Evolutionary conservation across 305 asterid species (phyloP).

Genomic region (Fraxinus velutina): DNA sequence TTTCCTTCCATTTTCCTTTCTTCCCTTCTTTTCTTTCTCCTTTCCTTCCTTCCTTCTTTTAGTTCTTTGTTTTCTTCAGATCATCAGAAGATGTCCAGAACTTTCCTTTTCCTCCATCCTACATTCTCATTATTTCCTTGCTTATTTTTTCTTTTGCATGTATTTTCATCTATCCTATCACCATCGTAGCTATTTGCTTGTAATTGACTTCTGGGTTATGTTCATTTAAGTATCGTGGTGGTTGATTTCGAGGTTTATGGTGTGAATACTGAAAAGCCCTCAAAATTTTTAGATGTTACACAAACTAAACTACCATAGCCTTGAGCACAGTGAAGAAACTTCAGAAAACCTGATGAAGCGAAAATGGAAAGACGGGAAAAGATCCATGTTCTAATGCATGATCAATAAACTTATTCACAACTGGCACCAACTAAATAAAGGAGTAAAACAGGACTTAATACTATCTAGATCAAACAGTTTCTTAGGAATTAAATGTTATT

Average conservation of each 20-base stretch:
- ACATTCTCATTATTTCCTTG: background rate
- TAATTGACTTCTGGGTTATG: background rate
- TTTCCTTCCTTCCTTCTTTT: background rate
- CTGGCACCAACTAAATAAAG: conserved; percentile 2
- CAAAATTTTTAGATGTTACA: background rate
- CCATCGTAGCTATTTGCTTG: background rate
- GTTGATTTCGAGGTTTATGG: background rate
- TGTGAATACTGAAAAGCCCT: background rate
- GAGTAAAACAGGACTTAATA: conserved; percentile 1
- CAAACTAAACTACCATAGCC: conserved; percentile 4
- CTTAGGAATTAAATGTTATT: conserved; percentile 9
- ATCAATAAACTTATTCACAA: conserved; percentile 18
- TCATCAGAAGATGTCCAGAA: background rate
- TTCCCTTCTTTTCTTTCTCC: background rate
- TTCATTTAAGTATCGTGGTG: background rate
- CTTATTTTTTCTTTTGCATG: background rate
- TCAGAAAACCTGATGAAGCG: conserved; percentile 2
- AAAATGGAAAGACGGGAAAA: background rate
- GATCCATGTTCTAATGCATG: conserved; percentile 9
- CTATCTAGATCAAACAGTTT: conserved; percentile 6
- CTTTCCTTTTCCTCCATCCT: background rate
- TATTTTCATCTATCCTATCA: background rate
- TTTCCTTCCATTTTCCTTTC: background rate
- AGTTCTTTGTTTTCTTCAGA: background rate
- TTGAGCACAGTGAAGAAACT: background rate